phyloP scores from a whole-genome alignment of 1,284 basidiomycete species.

The Cryptococcus sp. region DNA sequence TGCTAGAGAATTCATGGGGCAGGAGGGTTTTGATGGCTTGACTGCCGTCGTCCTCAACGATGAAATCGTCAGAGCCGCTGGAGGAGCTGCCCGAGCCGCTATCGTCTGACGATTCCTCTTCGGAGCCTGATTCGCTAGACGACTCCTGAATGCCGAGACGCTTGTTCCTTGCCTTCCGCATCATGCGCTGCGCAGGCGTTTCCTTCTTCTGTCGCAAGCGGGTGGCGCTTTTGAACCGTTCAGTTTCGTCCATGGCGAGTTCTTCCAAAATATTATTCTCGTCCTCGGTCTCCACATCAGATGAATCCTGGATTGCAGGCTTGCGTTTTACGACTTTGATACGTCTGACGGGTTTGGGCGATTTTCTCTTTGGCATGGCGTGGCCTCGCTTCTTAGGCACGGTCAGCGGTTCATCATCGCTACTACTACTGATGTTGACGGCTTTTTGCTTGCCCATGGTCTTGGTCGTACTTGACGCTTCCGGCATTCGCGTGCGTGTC shows the following conservation, averaged over 20 bases:
- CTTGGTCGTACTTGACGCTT: too few species aligned
- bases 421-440: too few species aligned
- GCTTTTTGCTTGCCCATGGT: too few species aligned
- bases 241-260: slow-evolving; percentile 56
- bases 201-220: slow-evolving; percentile 27
- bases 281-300: slow-evolving; percentile 16
- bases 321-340: too few species aligned
- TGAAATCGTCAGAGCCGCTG: slow-evolving; percentile 60
- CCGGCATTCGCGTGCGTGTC: too few species aligned
- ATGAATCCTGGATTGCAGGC: too few species aligned
- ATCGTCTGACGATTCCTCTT: slow-evolving; percentile 39
- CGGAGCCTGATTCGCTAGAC: slow-evolving; percentile 46
- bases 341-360: too few species aligned
- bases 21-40: slow-evolving; percentile 56
- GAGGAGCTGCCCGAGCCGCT: slow-evolving; percentile 25
- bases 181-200: slow-evolving; percentile 37
- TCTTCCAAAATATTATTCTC: slow-evolving; percentile 60
- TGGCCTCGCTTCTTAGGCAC: too few species aligned
- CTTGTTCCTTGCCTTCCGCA: slow-evolving; percentile 34
- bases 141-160: slow-evolving; percentile 18
- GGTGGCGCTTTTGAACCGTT: slow-evolving; percentile 57
- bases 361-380: too few species aligned
- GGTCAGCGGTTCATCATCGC: too few species aligned
- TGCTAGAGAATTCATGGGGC: slow-evolving; percentile 74
- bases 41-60: slow-evolving; percentile 68